Percentiles rank a stretch among this genome's conserved stretches.
These are phyloP conservation scores for Arctium minus DNA, from an alignment of 129 eudicot species.

Conservation along the genomic window DNA sequence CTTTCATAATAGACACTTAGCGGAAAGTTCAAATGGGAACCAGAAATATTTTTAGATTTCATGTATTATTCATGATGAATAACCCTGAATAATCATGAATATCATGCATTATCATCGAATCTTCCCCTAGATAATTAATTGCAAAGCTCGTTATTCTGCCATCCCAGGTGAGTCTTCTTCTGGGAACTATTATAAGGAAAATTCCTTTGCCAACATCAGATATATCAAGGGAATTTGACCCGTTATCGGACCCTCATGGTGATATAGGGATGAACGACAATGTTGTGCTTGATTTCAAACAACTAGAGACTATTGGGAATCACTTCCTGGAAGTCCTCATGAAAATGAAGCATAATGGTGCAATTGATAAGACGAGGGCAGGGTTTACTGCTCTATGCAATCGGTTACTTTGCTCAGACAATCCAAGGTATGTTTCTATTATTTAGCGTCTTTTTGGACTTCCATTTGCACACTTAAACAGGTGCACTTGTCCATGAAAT, in stretches of 20 bases:
- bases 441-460: not conserved
- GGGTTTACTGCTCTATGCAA: constrained; percentile 99
- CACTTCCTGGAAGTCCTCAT: constrained; percentile 90
- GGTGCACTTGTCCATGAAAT: not conserved
- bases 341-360: constrained; percentile 99
- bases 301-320: constrained; percentile 85
- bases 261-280: constrained; percentile 31
- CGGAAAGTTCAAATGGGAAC: not conserved
- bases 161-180: constrained; percentile 88
- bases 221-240: constrained; percentile 25
- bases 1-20: not conserved
- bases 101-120: not conserved
- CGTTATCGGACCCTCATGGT: constrained; percentile 20
- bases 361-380: constrained; percentile 98
- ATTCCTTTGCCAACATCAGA: constrained; percentile 84
- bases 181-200: constrained; percentile 92
- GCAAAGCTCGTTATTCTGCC: not conserved
- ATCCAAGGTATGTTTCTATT: constrained; percentile 55
- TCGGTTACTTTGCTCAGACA: constrained; percentile 92
- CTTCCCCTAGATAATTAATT: not conserved
- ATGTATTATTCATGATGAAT: not conserved
- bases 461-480: not conserved
- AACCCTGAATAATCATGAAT: not conserved
- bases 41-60: not conserved
- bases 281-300: constrained; percentile 74